phyloP scores from a whole-genome alignment of 129 eudicot species.

The Tanacetum coccineum region DNA sequence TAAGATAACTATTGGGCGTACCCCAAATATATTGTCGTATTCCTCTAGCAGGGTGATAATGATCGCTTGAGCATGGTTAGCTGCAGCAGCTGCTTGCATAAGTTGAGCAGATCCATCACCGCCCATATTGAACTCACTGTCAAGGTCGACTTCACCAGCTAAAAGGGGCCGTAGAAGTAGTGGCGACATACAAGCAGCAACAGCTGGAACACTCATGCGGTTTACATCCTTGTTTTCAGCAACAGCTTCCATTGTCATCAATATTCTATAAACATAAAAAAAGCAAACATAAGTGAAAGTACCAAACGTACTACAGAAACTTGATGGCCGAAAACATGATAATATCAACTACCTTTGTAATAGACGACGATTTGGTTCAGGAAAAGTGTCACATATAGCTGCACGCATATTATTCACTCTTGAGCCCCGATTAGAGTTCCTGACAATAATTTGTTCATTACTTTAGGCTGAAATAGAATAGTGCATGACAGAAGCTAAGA shows the following conservation, averaged over 20 bases:
- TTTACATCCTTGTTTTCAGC: constrained; percentile 66
- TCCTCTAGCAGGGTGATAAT: constrained; percentile 82
- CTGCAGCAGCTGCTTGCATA: constrained; percentile 99
- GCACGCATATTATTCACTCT: constrained; percentile 18
- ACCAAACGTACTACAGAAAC: not conserved
- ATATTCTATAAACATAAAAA: constrained; percentile 45
- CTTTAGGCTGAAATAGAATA: not conserved
- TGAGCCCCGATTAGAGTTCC: constrained; percentile 57
- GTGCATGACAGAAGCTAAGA: too few relatives aligned
- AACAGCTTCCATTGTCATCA: constrained; percentile 75
- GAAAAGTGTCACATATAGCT: too few relatives aligned
- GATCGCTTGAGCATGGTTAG: constrained; percentile 98
- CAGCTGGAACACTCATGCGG: constrained; percentile 89
- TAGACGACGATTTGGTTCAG: constrained; percentile 88
- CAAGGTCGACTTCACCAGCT: constrained; percentile 96
- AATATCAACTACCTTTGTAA: constrained; percentile 62
- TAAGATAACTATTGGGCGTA: constrained; percentile 22
- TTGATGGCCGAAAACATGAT: not conserved
- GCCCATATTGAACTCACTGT: constrained; percentile 64
- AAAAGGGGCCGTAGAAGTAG: constrained; percentile 95
- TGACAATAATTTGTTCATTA: not conserved
- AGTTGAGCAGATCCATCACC: constrained; percentile 91
- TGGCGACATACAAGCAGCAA: constrained; percentile 99
- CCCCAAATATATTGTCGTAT: constrained; percentile 92
- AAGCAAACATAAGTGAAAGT: not conserved